A percentile compares a stretch with the other conserved stretches of the same genome.
Conservation (phyloP, 176 grass and related monocot species). For the Oryza nivara region DNA sequence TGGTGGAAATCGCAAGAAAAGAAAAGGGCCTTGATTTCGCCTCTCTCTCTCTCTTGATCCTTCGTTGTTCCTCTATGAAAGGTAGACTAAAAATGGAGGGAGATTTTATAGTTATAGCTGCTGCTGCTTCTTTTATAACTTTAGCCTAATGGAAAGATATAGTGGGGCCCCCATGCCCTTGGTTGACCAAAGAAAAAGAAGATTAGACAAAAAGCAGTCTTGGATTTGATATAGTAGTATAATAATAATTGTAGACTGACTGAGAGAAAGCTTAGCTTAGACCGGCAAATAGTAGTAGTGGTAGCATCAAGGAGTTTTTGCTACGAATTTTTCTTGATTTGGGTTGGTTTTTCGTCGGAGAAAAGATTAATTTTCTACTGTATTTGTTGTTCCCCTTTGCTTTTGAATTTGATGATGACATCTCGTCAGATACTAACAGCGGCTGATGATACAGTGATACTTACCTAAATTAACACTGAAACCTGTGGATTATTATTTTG, state of each 20-base stretch:
- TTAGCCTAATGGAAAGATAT: neutral
- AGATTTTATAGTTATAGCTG: neutral
- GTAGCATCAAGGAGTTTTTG: neutral
- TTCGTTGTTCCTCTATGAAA: neutral
- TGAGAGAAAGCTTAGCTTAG: neutral
- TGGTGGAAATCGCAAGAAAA: neutral
- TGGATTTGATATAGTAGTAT: neutral
- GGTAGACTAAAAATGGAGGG: slow-evolving; percentile 23
- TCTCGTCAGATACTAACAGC: neutral
- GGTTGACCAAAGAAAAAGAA: slow-evolving; percentile 40
- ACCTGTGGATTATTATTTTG: neutral
- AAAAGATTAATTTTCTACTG: neutral
- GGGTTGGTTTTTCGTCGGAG: neutral
- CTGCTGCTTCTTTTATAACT: neutral
- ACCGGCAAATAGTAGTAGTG: neutral
- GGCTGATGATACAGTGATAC: neutral
- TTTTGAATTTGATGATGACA: neutral
- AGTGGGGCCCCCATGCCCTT: neutral
- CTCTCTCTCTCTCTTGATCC: neutral
- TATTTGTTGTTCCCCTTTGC: neutral
- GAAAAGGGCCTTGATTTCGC: slow-evolving; percentile 3
- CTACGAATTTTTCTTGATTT: neutral
- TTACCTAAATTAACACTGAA: neutral
- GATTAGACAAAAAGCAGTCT: neutral
- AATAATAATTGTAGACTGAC: neutral